Conservation (phyloP, 768 basidiomycete species). For the Pleurotus citrinopileatus region DNA sequence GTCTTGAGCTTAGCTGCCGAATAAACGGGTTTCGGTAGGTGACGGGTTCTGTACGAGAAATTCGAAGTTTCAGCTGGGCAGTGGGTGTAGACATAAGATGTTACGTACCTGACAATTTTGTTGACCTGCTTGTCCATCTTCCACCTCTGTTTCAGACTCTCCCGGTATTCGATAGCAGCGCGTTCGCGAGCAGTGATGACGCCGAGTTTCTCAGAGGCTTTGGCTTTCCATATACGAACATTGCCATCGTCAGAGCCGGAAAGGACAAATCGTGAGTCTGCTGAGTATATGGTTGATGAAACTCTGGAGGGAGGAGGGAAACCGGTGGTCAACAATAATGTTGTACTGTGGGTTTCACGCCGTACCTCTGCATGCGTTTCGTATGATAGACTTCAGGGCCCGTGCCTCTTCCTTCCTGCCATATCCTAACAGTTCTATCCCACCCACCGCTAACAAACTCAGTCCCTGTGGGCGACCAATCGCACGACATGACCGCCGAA, state of each 20-base stretch:
- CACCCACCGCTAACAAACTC: constrained; percentile 97
- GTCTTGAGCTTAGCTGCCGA: constrained; percentile 84
- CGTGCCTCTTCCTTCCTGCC: constrained; percentile 83
- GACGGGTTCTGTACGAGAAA: constrained; percentile 54
- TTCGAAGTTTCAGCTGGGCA: constrained; percentile 1
- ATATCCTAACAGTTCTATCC: constrained; percentile 92
- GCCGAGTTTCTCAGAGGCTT: constrained; percentile 89
- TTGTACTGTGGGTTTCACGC: not conserved
- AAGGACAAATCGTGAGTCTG: constrained; percentile 87
- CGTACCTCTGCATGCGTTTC: constrained; percentile 96
- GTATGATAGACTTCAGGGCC: constrained; percentile 93
- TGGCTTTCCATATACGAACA: constrained; percentile 92
- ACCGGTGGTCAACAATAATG: not conserved
- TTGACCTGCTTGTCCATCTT: constrained; percentile 79
- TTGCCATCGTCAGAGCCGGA: constrained; percentile 95
- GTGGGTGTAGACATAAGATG: constrained; percentile 3
- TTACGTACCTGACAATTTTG: constrained; percentile 71
- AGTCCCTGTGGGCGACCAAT: constrained; percentile 95
- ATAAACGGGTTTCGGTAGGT: constrained; percentile 89
- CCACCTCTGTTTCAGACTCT: constrained; percentile 87
- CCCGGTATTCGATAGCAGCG: constrained; percentile 89
- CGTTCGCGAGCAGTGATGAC: constrained; percentile 88
- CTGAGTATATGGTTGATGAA: constrained; percentile 83
- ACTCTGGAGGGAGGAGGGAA: constrained; percentile 48
- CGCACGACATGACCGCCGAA: constrained; percentile 93